Evolutionary conservation across 164 flowering plant species (phyloP).

Genomic region (Euptelea pleiosperma): DNA sequence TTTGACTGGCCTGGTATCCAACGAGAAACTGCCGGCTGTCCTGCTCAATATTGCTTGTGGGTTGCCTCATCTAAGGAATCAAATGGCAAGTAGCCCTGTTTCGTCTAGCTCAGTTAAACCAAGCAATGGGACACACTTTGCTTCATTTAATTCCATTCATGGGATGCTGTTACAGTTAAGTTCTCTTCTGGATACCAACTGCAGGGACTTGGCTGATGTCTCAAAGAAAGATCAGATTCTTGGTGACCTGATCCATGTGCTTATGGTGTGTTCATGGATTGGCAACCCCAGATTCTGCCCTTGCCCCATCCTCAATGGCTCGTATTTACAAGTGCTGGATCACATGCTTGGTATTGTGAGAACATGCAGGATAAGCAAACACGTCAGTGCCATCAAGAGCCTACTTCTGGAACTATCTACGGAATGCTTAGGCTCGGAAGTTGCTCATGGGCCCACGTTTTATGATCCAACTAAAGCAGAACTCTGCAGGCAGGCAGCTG

Average conservation of each 20-base stretch:
- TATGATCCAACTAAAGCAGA: conserved; percentile 78
- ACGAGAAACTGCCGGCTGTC: conserved; percentile 71
- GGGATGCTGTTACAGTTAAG: conserved; percentile 76
- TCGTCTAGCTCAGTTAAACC: conserved; percentile 9
- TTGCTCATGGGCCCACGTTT: conserved; percentile 29
- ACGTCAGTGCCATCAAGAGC: conserved; percentile 34
- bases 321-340: conserved; percentile 61
- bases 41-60: conserved; percentile 63
- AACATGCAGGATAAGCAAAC: conserved; percentile 38
- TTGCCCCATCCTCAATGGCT: conserved; percentile 62
- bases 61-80: conserved; percentile 44
- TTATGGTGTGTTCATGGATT: conserved; percentile 65
- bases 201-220: conserved; percentile 60
- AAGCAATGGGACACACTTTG: conserved; percentile 10
- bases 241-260: conserved; percentile 47
- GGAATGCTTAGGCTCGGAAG: conserved; percentile 53
- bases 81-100: conserved; percentile 6
- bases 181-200: conserved; percentile 74
- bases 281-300: conserved; percentile 56
- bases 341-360: conserved; percentile 69
- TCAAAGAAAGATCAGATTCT: conserved; percentile 62
- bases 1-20: conserved; percentile 74
- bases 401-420: conserved; percentile 59
- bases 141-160: conserved; percentile 71
- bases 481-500: conserved; percentile 68